Conservation (phyloP, 2,329 filamentous ascomycete species). For the Calonectria pseudoreteaudii region DNA sequence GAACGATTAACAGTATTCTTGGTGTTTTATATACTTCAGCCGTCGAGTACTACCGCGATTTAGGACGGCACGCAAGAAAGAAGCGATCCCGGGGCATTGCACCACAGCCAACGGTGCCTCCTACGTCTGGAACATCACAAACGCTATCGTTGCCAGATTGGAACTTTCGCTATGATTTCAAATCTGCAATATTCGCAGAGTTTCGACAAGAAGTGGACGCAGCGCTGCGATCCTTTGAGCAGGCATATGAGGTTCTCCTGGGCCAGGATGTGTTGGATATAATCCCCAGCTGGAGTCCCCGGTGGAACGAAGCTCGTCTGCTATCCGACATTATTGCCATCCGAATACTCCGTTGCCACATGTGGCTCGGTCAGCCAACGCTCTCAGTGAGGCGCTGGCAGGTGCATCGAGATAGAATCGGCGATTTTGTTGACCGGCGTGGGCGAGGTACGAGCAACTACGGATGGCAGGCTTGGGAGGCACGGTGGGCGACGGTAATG, state of each 20-base stretch:
- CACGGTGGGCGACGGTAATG: constrained; percentile 75
- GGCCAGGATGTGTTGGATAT: constrained; percentile 87
- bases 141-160: constrained; percentile 87
- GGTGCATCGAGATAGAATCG: constrained; percentile 78
- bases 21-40: constrained; percentile 78
- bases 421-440: constrained; percentile 82
- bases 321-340: constrained; percentile 85
- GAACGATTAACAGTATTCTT: constrained; percentile 80
- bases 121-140: constrained; percentile 86
- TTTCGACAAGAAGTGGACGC: constrained; percentile 94
- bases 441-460: constrained; percentile 91
- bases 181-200: constrained; percentile 89
- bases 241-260: constrained; percentile 86
- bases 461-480: constrained; percentile 94
- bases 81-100: constrained; percentile 85
- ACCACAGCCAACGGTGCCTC: constrained; percentile 84
- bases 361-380: constrained; percentile 85
- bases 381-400: constrained; percentile 85
- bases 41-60: constrained; percentile 91
- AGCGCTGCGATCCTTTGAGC: constrained; percentile 86
- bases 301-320: constrained; percentile 94
- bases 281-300: constrained; percentile 88
- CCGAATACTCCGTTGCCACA: constrained; percentile 82
- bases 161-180: constrained; percentile 96
- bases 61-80: constrained; percentile 90